Conservation (phyloP, 2,329 filamentous ascomycete species). For the Venturia asperata region DNA sequence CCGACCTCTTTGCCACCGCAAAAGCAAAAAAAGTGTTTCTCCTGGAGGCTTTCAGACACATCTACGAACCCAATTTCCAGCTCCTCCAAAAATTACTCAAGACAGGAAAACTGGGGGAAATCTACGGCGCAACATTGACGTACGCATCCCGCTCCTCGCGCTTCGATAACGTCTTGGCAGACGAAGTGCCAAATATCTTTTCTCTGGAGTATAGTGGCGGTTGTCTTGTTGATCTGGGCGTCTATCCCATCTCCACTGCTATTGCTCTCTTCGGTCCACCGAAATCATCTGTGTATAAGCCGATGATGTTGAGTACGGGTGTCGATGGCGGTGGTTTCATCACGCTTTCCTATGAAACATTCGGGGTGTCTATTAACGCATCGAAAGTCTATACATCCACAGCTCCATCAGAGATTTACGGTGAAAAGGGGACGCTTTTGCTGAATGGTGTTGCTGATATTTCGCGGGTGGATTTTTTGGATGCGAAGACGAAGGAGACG, state of each 20-base stretch:
- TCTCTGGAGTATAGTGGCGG: constrained; percentile 41
- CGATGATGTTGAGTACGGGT: constrained; percentile 38
- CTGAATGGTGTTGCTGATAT: constrained; percentile 42
- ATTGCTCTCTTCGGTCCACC: constrained; percentile 43
- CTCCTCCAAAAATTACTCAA: constrained; percentile 32
- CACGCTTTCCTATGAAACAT: constrained; percentile 38
- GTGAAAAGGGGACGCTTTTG: constrained; percentile 41
- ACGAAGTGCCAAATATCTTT: constrained; percentile 44
- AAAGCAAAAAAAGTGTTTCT: constrained; percentile 37
- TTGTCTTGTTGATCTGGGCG: constrained; percentile 42
- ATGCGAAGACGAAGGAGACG: constrained; percentile 38
- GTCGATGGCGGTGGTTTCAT: constrained; percentile 42
- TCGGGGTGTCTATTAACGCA: constrained; percentile 39
- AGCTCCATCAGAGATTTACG: constrained; percentile 41
- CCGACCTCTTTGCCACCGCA: constrained; percentile 38
- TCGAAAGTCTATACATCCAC: constrained; percentile 40
- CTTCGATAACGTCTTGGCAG: constrained; percentile 41
- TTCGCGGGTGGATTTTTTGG: constrained; percentile 34
- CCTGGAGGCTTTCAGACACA: constrained; percentile 44
- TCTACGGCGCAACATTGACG: constrained; percentile 40
- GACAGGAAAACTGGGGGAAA: constrained; percentile 34
- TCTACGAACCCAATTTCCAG: constrained; percentile 45
- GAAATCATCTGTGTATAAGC: constrained; percentile 35
- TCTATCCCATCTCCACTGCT: constrained; percentile 43
- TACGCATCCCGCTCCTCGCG: constrained; percentile 41